phyloP scores from a whole-genome alignment of 148 eudicot genomes.

The Arctostaphylos glauca region DNA sequence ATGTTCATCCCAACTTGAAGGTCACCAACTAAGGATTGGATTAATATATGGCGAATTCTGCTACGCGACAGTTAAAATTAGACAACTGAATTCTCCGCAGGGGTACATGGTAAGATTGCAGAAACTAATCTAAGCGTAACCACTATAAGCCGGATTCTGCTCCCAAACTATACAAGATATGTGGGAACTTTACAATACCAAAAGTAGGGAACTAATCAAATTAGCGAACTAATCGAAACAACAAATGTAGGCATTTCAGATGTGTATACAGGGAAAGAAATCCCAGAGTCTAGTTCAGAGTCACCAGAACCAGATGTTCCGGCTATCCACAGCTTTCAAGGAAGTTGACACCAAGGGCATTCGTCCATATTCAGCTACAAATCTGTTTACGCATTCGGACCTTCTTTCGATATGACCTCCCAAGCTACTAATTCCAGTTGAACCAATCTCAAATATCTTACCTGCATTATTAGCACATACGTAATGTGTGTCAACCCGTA shows the following conservation, averaged over 20 bases:
- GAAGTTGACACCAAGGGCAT: conserved; percentile 84
- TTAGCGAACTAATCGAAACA: neutral
- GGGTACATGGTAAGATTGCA: neutral
- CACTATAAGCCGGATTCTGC: neutral
- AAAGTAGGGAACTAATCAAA: conserved; percentile 9
- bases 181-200: neutral
- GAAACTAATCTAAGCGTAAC: neutral
- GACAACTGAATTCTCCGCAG: no score
- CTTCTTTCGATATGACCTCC: conserved; percentile 75
- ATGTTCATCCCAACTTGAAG: no score
- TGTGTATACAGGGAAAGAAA: no score
- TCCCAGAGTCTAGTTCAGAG: neutral
- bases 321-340: conserved; percentile 75
- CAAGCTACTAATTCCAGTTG: conserved; percentile 88
- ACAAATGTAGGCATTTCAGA: no score
- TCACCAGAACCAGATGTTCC: conserved; percentile 82
- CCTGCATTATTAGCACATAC: conserved; percentile 43
- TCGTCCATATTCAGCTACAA: conserved; percentile 55
- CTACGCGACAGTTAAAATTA: no score
- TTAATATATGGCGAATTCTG: no score
- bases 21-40: no score
- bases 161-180: neutral
- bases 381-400: conserved; percentile 61
- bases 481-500: no score
- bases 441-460: conserved; percentile 77